These are phyloP conservation scores for Diutina neorugosa DNA, from an alignment of 1,139 yeast genomes.

Conservation along the genomic window DNA sequence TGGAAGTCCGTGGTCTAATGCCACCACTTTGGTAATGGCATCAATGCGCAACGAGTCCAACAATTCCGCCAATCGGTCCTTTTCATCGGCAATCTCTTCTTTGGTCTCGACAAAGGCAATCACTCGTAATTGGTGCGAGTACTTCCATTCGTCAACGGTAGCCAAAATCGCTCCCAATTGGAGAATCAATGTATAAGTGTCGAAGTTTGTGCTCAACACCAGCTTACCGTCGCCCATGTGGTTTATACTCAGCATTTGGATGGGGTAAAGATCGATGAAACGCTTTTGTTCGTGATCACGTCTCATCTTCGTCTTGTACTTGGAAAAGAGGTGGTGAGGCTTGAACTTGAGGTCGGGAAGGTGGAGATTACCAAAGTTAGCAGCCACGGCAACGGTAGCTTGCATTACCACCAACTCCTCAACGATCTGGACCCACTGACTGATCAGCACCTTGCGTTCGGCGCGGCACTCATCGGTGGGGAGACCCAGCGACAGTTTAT, in stretches of 20 bases:
- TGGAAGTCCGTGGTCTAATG: conserved; percentile 42
- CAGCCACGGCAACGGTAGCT: conserved; percentile 88
- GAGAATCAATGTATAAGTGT: conserved; percentile 82
- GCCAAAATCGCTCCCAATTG: conserved; percentile 87
- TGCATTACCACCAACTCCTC: conserved; percentile 91
- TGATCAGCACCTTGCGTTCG: conserved; percentile 56
- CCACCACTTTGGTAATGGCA: conserved; percentile 62
- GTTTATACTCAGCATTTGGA: conserved; percentile 85
- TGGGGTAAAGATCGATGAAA: conserved; percentile 82
- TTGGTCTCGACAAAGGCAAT: conserved; percentile 78
- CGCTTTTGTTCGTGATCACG: conserved; percentile 20
- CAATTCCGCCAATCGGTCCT: conserved; percentile 43
- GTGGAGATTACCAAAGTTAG: conserved; percentile 56
- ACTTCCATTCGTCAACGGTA: conserved; percentile 89
- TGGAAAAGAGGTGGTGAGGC: conserved; percentile 12
- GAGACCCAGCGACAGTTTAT: conserved; percentile 14
- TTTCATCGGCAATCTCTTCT: conserved; percentile 62
- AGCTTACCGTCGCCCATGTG: conserved; percentile 54
- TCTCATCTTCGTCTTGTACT: conserved; percentile 7
- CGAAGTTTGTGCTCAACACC: conserved; percentile 78
- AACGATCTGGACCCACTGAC: conserved; percentile 84
- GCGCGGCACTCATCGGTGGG: conserved; percentile 78
- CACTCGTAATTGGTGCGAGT: conserved; percentile 49
- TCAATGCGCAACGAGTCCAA: conserved; percentile 71
- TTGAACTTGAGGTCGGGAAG: conserved; percentile 31